Conservation (phyloP, 352 stramenopile genomes). For the Globisporangium abappressorium region DNA sequence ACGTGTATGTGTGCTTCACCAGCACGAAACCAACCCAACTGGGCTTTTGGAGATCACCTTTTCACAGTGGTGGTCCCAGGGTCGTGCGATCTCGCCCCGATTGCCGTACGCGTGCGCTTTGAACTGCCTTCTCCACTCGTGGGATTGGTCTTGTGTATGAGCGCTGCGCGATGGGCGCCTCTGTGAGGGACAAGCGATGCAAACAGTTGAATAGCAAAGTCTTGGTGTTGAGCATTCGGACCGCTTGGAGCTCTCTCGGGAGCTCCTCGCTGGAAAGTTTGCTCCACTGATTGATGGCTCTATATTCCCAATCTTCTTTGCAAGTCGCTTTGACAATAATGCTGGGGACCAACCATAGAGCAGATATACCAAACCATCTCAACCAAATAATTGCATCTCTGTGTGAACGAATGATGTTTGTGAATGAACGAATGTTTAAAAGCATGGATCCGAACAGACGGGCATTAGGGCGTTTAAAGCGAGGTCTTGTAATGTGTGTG, state of each 20-base stretch:
- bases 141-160: slow-evolving; percentile 1
- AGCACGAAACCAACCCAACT: slow-evolving; percentile 40
- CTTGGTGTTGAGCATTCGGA: slow-evolving; percentile 84
- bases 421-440: too few species aligned
- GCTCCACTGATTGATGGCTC: slow-evolving; percentile 88
- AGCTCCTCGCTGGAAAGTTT: slow-evolving; percentile 56
- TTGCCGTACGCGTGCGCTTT: slow-evolving; percentile 19
- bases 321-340: slow-evolving; percentile 86
- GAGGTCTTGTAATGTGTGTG: background rate
- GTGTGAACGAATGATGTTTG: too few species aligned
- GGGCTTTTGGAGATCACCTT: slow-evolving; percentile 78
- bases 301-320: slow-evolving; percentile 92
- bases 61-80: slow-evolving; percentile 87
- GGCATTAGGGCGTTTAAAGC: too few species aligned
- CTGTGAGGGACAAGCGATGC: slow-evolving; percentile 89
- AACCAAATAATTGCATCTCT: background rate
- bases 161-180: slow-evolving; percentile 16
- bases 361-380: slow-evolving; percentile 44
- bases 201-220: slow-evolving; percentile 90
- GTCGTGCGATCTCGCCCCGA: slow-evolving; percentile 83
- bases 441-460: too few species aligned
- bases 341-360: slow-evolving; percentile 90
- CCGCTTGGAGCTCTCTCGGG: slow-evolving; percentile 35
- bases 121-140: slow-evolving; percentile 6
- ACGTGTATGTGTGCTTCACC: background rate